These are phyloP conservation scores for Trichoderma polysporum DNA, from an alignment of 2,329 filamentous ascomycete genomes.

Conservation along the genomic window DNA sequence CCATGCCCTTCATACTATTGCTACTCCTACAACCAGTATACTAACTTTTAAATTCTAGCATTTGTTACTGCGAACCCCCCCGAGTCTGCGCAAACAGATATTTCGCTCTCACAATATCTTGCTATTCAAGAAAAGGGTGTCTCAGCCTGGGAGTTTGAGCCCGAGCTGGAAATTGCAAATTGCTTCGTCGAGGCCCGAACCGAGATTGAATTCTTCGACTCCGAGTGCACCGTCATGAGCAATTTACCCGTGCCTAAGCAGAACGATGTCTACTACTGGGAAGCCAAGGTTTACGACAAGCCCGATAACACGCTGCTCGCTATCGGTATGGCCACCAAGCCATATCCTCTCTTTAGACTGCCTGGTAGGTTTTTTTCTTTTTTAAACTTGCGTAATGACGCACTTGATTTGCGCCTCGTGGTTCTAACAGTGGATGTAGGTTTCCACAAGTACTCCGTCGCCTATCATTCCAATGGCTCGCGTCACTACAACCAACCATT, in stretches of 20 bases:
- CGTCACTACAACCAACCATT: slow-evolving; percentile 95
- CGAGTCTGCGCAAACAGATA: slow-evolving; percentile 93
- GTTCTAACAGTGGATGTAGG: slow-evolving; percentile 44
- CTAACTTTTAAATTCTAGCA: slow-evolving; percentile 52
- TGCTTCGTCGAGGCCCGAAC: slow-evolving; percentile 96
- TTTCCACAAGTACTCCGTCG: slow-evolving; percentile 88
- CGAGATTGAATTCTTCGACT: slow-evolving; percentile 98
- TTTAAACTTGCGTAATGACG: too few relatives aligned
- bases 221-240: slow-evolving; percentile 94
- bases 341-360: slow-evolving; percentile 90
- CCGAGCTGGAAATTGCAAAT: slow-evolving; percentile 97
- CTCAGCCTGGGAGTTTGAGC: slow-evolving; percentile 99
- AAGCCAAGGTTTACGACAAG: slow-evolving; percentile 97
- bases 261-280: slow-evolving; percentile 99
- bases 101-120: slow-evolving; percentile 94
- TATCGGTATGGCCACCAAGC: slow-evolving; percentile 94
- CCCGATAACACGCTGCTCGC: slow-evolving; percentile 83
- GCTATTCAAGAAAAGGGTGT: slow-evolving; percentile 99
- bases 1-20: slow-evolving; percentile 1
- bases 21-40: neutral
- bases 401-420: neutral
- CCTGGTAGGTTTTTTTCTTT: slow-evolving; percentile 63
- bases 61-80: slow-evolving; percentile 93
- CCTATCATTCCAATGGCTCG: slow-evolving; percentile 84
- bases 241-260: slow-evolving; percentile 97